Evolutionary conservation across 2,329 filamentous ascomycete genomes (phyloP).

Genomic region (Colletotrichum sp.): DNA sequence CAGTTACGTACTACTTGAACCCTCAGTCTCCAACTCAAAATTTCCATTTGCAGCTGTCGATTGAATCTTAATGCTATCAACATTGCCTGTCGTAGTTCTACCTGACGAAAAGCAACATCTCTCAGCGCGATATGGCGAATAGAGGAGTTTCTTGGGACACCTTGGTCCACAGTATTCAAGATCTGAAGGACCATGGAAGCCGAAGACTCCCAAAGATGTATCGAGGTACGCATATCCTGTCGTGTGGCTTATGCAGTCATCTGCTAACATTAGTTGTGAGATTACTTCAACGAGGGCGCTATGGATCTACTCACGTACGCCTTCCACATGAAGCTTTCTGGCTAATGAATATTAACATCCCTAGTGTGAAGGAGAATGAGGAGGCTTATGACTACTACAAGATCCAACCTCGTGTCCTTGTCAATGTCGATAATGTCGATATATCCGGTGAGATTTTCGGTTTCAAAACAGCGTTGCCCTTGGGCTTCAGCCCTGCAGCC

Average conservation of each 20-base stretch:
- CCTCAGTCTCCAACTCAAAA: background rate
- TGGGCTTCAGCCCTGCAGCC: conserved; percentile 60
- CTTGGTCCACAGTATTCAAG: conserved; percentile 24
- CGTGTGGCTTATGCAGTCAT: background rate
- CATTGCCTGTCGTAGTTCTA: background rate
- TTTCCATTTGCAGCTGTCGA: background rate
- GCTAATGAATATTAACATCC: background rate
- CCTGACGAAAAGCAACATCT: background rate
- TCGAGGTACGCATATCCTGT: conserved; percentile 14
- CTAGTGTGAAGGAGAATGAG: conserved; percentile 54
- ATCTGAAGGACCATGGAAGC: conserved; percentile 43
- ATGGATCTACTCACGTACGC: conserved; percentile 55
- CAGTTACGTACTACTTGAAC: background rate
- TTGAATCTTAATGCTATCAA: background rate
- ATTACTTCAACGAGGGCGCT: conserved; percentile 64
- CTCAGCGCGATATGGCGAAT: conserved; percentile 4
- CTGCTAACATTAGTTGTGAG: conserved; percentile 23
- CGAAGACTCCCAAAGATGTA: conserved; percentile 43
- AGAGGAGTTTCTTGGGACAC: conserved; percentile 10
- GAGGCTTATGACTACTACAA: conserved; percentile 56
- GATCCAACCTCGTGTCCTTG: conserved; percentile 50
- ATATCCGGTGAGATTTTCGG: conserved; percentile 49
- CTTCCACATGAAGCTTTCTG: background rate
- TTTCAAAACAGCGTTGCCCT: conserved; percentile 44
- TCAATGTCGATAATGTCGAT: conserved; percentile 41